Base-by-base conservation (phyloP, 1,139 yeast species). In the Ogataea hybrid region DNA sequence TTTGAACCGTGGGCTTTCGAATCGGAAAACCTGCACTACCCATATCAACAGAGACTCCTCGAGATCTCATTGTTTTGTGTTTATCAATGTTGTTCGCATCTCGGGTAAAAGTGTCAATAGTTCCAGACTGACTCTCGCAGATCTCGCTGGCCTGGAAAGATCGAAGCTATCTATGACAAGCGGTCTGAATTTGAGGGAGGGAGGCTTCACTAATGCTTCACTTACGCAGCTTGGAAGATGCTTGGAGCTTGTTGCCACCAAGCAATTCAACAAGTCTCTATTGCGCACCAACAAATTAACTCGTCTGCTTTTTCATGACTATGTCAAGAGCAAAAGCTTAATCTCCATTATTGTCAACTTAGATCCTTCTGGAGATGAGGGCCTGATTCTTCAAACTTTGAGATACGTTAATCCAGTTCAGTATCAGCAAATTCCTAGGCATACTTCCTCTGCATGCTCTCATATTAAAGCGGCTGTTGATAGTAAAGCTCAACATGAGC, bases 321-420 rank as follows among this genome's bases (percentile, higher is more conserved):
- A 69, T 36, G 67, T 70, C 35, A 66, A 65, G 21, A 57, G 60
- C 32, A 58, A 65, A 34, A 47, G 56, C 9, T 51, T 56, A 9
- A 52, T 60, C 16, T 57, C 58, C 44, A 64, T 62, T 43, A 58
- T 82, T 21, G 74, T 82, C 29, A 84, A 82, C 36, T 65, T 83
- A 41, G 89, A 84, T 54, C 84, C 87, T 0, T 75, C 73, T 49
- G 84, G 84, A 18, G 78, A 79, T 21, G 81, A 82, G 11, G 53
- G 54, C 2, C 37, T 57, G 18, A 76, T 79, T 31, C 61, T 77
- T n/a, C 75, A 70, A 48, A 67, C 71, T 17, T 56, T 71, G 38
- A 51, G 70, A 38, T 70, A 69, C 40, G 60, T 70, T 3, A 64
- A 70, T 17, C 63, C 69, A n/a, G 43, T 56, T 6, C 54, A 57